Percentiles rank a stretch among this genome's conserved stretches.
These are phyloP conservation scores for Lentinula boryana DNA, from an alignment of 768 basidiomycete species.

Conservation along the genomic window DNA sequence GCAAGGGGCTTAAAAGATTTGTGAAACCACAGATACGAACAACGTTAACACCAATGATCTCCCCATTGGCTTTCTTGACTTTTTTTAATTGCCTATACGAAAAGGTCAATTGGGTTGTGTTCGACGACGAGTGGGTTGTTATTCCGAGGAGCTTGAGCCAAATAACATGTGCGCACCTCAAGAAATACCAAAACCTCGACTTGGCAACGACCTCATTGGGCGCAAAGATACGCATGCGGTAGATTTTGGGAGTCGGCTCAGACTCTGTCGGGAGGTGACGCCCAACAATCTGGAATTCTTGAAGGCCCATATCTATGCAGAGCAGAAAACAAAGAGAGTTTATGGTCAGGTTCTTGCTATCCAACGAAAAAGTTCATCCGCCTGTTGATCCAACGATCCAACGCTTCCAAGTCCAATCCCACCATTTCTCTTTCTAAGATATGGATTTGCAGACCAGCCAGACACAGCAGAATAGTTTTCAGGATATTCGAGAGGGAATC, in stretches of 20 bases:
- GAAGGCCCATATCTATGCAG: slow-evolving; percentile 50
- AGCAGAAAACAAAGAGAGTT: neutral
- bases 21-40: slow-evolving; percentile 57
- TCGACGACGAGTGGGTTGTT: neutral
- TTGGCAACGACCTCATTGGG: slow-evolving; percentile 99
- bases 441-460: neutral
- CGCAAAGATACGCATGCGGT: slow-evolving; percentile 99
- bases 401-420: neutral
- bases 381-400: neutral
- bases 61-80: slow-evolving; percentile 99
- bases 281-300: slow-evolving; percentile 96
- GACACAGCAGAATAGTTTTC: neutral
- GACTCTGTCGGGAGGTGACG: slow-evolving; percentile 93
- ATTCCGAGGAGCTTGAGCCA: neutral
- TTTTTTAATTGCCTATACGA: slow-evolving; percentile 82
- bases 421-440: neutral
- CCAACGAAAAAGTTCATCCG: neutral
- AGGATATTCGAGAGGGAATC: too few relatives aligned
- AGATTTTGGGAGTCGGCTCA: slow-evolving; percentile 95
- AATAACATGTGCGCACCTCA: slow-evolving; percentile 49
- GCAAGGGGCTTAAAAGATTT: slow-evolving; percentile 34
- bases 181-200: slow-evolving; percentile 99
- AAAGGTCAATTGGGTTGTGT: too few relatives aligned
- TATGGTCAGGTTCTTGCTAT: neutral
- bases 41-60: slow-evolving; percentile 97